Evolutionary conservation across 257 asterid genomes (phyloP).

Genomic region (Forsythia viridissima): DNA sequence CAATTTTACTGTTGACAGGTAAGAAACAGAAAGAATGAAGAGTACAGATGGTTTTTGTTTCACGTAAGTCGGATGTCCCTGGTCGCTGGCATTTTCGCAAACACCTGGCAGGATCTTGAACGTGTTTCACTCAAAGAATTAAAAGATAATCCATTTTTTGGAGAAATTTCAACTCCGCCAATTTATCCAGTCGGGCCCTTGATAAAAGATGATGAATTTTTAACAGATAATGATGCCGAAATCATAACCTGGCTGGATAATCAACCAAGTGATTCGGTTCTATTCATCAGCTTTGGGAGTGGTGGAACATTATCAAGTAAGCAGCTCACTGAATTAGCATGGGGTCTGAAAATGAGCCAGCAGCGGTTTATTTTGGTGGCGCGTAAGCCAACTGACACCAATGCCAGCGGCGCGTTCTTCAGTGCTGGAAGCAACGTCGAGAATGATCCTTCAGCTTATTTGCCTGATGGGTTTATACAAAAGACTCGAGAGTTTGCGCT

Average conservation of each 20-base stretch:
- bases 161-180: conserved; percentile 27
- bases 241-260: conserved; percentile 41
- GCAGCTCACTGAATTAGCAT: conserved; percentile 44
- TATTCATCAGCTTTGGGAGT: conserved; percentile 44
- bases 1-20: neutral
- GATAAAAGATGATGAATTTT: conserved; percentile 25
- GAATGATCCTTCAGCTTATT: conserved; percentile 21
- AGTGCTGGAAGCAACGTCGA: conserved; percentile 14
- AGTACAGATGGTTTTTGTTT: conserved; percentile 39
- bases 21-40: conserved; percentile 39
- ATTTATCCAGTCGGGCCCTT: conserved; percentile 46
- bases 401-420: conserved; percentile 30
- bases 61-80: conserved; percentile 23
- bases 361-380: conserved; percentile 50
- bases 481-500: conserved; percentile 29
- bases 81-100: conserved; percentile 38
- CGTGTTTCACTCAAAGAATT: conserved; percentile 30
- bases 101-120: conserved; percentile 50
- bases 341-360: conserved; percentile 43
- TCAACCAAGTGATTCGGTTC: conserved; percentile 46
- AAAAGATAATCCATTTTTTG: conserved; percentile 30
- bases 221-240: conserved; percentile 1
- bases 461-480: conserved; percentile 36
- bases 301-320: conserved; percentile 44
- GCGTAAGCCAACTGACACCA: conserved; percentile 34